A percentile compares a stretch with the other conserved stretches of the same genome.
These are phyloP conservation scores for Paraphaeosphaeria sporulosa DNA, from an alignment of 2,329 filamentous ascomycete genomes.

Conservation along the genomic window DNA sequence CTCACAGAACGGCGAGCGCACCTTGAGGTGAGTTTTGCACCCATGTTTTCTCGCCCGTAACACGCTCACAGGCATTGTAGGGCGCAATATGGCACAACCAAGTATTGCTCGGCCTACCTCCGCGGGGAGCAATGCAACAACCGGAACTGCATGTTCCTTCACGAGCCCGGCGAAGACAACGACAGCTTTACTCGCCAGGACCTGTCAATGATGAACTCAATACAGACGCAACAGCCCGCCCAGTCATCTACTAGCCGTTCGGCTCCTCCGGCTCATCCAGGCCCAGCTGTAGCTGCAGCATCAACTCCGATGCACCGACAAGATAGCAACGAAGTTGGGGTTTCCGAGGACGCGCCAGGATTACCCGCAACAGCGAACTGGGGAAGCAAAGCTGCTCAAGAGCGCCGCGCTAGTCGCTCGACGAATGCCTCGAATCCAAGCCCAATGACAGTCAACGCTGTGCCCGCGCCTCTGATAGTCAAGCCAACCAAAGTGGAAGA, in stretches of 20 bases:
- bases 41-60: constrained; percentile 5
- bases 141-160: constrained; percentile 95
- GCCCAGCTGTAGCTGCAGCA: constrained; percentile 59
- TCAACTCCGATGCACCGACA: constrained; percentile 73
- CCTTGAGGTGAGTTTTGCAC: constrained; percentile 69
- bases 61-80: constrained; percentile 48
- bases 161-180: constrained; percentile 97
- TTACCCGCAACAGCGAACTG: constrained; percentile 92
- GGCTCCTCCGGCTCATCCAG: constrained; percentile 59
- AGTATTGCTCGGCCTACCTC: constrained; percentile 97
- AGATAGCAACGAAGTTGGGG: constrained; percentile 77
- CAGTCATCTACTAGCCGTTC: constrained; percentile 61
- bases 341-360: constrained; percentile 77
- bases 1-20: constrained; percentile 86
- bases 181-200: constrained; percentile 96
- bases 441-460: constrained; percentile 68
- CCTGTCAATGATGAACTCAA: constrained; percentile 91
- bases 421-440: constrained; percentile 84
- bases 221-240: constrained; percentile 77
- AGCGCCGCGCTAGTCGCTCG: constrained; percentile 77
- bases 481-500: constrained; percentile 43
- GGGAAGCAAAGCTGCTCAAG: constrained; percentile 76
- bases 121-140: constrained; percentile 95
- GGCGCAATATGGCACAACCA: constrained; percentile 86
- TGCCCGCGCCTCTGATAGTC: constrained; percentile 42